Evolutionary conservation across 164 flowering plant genomes (phyloP).

Genomic region (grape (Vitis vinifera)): DNA sequence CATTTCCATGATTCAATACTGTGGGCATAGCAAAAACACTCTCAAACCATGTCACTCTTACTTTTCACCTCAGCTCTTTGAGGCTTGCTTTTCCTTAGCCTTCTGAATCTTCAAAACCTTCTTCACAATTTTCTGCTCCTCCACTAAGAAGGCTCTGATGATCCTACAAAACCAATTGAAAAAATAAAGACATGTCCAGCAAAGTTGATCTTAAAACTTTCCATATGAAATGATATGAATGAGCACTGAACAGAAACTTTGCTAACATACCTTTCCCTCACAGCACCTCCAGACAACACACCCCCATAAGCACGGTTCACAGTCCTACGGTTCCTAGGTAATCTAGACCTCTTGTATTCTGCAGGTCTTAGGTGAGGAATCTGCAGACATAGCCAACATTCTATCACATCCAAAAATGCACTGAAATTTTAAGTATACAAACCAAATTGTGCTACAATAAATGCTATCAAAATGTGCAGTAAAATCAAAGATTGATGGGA

Average conservation of each 20-base stretch:
- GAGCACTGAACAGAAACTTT: not conserved
- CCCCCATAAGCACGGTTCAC: conserved; percentile 49
- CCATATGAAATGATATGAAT: not conserved
- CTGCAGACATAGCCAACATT: conserved; percentile 14
- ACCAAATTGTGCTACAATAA: no score
- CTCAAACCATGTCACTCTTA: not conserved
- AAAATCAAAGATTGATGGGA: not conserved
- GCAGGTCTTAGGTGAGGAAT: conserved; percentile 47
- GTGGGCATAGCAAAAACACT: not conserved
- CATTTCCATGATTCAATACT: conserved; percentile 5
- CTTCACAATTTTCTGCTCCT: conserved; percentile 48
- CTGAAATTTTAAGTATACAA: not conserved
- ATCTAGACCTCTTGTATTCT: conserved; percentile 45
- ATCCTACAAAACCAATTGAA: conserved; percentile 16
- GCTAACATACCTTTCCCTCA: conserved; percentile 33
- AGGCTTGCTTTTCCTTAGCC: conserved; percentile 37
- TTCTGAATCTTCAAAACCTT: conserved; percentile 46
- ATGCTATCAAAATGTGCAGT: no score
- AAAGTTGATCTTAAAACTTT: not conserved
- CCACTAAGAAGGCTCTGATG: conserved; percentile 38
- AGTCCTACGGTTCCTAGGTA: conserved; percentile 42
- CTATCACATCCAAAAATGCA: not conserved
- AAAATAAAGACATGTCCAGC: not conserved
- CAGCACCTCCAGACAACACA: conserved; percentile 40
- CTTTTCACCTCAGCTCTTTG: conserved; percentile 16